These are phyloP conservation scores for Areca catechu DNA, from an alignment of 176 grass and related monocot species.

Conservation along the genomic window DNA sequence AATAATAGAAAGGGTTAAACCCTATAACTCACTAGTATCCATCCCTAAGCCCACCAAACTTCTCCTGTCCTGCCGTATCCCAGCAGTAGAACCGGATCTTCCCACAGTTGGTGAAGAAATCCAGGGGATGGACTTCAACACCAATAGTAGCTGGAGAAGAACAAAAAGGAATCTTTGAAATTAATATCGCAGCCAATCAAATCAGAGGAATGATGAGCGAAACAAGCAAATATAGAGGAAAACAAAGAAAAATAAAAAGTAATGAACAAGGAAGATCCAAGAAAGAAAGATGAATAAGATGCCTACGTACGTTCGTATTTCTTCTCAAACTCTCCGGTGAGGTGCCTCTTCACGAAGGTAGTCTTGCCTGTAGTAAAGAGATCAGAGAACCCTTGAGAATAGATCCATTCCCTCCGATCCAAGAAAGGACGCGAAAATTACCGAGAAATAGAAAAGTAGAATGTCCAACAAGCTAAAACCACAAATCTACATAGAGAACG, in stretches of 20 bases:
- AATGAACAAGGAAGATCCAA: background rate
- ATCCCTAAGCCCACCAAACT: constrained; percentile 30
- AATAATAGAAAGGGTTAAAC: background rate
- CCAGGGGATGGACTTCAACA: constrained; percentile 39
- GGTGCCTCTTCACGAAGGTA: constrained; percentile 31
- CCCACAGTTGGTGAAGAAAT: constrained; percentile 27
- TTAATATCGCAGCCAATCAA: background rate
- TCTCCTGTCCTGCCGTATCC: constrained; percentile 37
- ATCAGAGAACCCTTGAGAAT: no score
- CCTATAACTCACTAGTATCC: constrained; percentile 40
- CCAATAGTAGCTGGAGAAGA: constrained; percentile 28
- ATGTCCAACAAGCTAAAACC: background rate
- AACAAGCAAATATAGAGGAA: background rate
- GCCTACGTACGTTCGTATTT: constrained; percentile 27
- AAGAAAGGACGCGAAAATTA: background rate
- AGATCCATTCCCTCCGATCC: no score
- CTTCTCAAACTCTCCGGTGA: constrained; percentile 38
- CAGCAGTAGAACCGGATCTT: constrained; percentile 32
- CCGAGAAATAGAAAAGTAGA: background rate
- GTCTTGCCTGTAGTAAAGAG: constrained; percentile 22
- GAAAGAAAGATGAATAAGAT: constrained; percentile 1
- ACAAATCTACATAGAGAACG: background rate
- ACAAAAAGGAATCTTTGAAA: no score
- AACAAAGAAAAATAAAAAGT: background rate
- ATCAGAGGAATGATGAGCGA: background rate